A percentile compares a stretch with the other conserved stretches of the same genome.
phyloP scores from a whole-genome alignment of 129 eudicot species.

The Heracleum sosnowskyi region DNA sequence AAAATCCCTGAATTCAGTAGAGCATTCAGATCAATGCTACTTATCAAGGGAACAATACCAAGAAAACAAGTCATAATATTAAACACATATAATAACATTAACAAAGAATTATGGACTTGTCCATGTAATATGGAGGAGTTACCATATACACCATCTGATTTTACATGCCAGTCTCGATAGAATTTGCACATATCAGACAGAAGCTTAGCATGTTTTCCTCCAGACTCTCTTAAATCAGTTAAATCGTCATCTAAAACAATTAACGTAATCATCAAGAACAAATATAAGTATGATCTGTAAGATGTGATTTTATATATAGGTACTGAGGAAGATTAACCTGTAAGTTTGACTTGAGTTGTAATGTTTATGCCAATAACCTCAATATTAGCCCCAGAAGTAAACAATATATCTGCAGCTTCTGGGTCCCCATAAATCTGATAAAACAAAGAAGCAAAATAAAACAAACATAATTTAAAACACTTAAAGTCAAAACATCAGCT shows the following conservation, averaged over 20 bases:
- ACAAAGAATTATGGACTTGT: not conserved
- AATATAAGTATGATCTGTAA: not conserved
- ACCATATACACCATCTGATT: constrained; percentile 90
- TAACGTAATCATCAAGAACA: not conserved
- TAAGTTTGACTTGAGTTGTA: constrained; percentile 81
- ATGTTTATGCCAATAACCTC: constrained; percentile 78
- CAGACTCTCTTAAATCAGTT: constrained; percentile 43
- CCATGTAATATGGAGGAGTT: constrained; percentile 1
- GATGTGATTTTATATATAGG: not conserved
- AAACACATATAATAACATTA: not conserved
- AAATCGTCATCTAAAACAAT: constrained; percentile 54
- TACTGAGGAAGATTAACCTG: constrained; percentile 32
- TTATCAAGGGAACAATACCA: not conserved
- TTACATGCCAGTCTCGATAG: constrained; percentile 87
- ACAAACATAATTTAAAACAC: not conserved
- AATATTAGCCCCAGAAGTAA: constrained; percentile 83
- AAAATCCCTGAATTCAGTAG: constrained; percentile 45
- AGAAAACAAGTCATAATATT: not conserved
- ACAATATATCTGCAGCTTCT: constrained; percentile 90
- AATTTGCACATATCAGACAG: constrained; percentile 63
- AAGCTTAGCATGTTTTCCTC: constrained; percentile 61
- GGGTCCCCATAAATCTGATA: constrained; percentile 85
- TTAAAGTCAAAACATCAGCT: not conserved
- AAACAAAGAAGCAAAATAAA: not conserved
- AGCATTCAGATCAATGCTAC: not conserved